Evolutionary conservation across 2,329 filamentous ascomycete genomes (phyloP), one percentile per base, ranked within the genome.

Genomic region (Fusarium solani-melongenae): DNA sequence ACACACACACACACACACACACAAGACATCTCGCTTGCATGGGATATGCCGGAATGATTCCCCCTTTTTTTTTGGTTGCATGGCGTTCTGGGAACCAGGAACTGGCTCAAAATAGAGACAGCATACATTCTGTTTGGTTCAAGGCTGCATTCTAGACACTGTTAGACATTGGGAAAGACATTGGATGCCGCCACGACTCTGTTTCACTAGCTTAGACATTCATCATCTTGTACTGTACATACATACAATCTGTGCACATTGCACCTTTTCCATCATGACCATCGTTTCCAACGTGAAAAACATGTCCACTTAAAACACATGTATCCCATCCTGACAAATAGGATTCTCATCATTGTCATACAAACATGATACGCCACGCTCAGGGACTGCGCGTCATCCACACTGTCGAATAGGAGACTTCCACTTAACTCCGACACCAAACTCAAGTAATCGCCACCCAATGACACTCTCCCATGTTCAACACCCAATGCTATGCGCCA

Each of bases 1-100:
- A 51, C n/a, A 20, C 41, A 49, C n/a, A 20, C 41, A 49, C n/a
- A 20, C 8, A 34, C 14, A 46, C 12, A 27, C 22, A 49, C 36
- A 51, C 15, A n/a, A 68, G 33, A 38, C 14, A 27, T 51, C 20
- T 62, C 57, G 15, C 38, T 57, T 71, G 11, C 55, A 76, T 33
- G 38, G 73, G 63, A 61, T 56, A 66, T 36, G 60, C n/a, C 39
- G 69, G 49, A 70, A 74, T 66, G 71, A 74, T 72, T 72, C 49
- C 64, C 71, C 61, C 46, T 70, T 49, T 70, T 36, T 70, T 49
- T 70, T 36, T 59, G 27, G 46, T 51, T 68, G 72, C 72, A 39
- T 51, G 72, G 72, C 72, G 72, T 74, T 74, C 12, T 22, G 27
- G 72, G 49, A 38, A 39, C 56, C 17, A 38, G 44, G 46, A 44